phyloP scores from a whole-genome alignment of 2,329 filamentous ascomycete species.

The Periglandula ipomoeae region DNA sequence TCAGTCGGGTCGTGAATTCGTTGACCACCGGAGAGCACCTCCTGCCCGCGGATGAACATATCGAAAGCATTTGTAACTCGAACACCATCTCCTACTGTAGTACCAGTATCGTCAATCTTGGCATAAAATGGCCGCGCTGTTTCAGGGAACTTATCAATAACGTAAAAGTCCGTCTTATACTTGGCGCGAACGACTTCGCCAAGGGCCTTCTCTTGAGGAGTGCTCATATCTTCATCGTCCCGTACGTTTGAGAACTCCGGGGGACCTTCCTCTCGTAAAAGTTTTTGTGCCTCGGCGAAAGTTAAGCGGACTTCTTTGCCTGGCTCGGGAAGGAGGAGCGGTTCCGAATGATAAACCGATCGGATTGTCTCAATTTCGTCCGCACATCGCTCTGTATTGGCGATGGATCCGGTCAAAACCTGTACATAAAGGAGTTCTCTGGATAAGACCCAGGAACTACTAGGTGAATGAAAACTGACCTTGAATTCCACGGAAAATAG shows the following conservation, averaged over 20 bases:
- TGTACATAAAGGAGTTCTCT: neutral
- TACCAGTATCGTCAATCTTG: constrained; percentile 53
- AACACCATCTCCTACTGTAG: constrained; percentile 35
- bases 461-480: constrained; percentile 13
- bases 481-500: constrained; percentile 69
- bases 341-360: constrained; percentile 65
- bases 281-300: constrained; percentile 69
- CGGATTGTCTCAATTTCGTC: constrained; percentile 66
- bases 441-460: neutral
- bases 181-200: constrained; percentile 79
- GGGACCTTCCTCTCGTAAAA: constrained; percentile 66
- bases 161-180: constrained; percentile 92
- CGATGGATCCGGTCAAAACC: constrained; percentile 6
- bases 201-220: constrained; percentile 79
- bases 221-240: constrained; percentile 73
- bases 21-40: constrained; percentile 86
- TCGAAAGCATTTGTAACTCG: constrained; percentile 62
- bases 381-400: constrained; percentile 45
- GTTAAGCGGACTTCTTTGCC: constrained; percentile 69
- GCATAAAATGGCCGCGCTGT: constrained; percentile 54
- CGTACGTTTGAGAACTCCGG: constrained; percentile 56
- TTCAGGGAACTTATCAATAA: constrained; percentile 92
- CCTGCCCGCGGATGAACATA: constrained; percentile 87
- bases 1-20: constrained; percentile 74
- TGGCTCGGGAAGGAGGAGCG: constrained; percentile 64